Evolutionary conservation across 2,329 filamentous ascomycete species (phyloP).

Genomic region (Aurifilum marmelostoma): DNA sequence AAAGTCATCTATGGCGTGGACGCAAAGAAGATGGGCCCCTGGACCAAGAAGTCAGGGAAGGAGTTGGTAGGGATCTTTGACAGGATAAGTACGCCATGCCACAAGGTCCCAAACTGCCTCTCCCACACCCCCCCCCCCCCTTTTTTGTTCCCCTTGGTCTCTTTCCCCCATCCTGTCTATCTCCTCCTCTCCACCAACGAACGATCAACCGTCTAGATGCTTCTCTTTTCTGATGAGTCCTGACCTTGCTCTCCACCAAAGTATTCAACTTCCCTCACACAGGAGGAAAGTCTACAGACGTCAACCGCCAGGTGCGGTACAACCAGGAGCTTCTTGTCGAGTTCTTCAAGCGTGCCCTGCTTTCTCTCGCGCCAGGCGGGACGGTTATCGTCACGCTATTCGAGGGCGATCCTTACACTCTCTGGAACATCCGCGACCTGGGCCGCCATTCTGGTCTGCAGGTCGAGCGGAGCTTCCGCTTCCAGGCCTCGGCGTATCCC

Average conservation of each 20-base stretch:
- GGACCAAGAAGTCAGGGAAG: conserved; percentile 45
- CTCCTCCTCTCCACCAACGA: not conserved
- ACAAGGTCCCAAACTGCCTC: too few relatives aligned
- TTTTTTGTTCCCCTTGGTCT: too few relatives aligned
- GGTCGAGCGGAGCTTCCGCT: conserved; percentile 71
- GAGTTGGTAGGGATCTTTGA: conserved; percentile 59
- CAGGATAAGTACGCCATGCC: conserved; percentile 56
- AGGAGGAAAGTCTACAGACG: conserved; percentile 87
- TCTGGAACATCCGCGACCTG: conserved; percentile 93
- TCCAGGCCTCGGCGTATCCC: conserved; percentile 68
- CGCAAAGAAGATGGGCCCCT: conserved; percentile 65
- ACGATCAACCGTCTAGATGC: not conserved
- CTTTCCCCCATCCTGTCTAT: too few relatives aligned
- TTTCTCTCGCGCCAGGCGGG: conserved; percentile 58
- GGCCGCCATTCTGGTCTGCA: conserved; percentile 75
- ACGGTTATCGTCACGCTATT: conserved; percentile 84
- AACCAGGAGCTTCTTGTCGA: conserved; percentile 80
- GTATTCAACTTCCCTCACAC: conserved; percentile 98
- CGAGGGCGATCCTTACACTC: conserved; percentile 89
- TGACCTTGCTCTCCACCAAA: not conserved
- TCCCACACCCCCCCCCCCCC: not conserved
- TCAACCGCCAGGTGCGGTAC: conserved; percentile 89
- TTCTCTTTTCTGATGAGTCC: not conserved
- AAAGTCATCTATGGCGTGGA: conserved; percentile 66
- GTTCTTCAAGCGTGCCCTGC: conserved; percentile 63